Percentiles rank a stretch among this genome's conserved stretches.
Evolutionary conservation across 768 basidiomycete species (phyloP).

Genomic region (Boletellus ananiceps): DNA sequence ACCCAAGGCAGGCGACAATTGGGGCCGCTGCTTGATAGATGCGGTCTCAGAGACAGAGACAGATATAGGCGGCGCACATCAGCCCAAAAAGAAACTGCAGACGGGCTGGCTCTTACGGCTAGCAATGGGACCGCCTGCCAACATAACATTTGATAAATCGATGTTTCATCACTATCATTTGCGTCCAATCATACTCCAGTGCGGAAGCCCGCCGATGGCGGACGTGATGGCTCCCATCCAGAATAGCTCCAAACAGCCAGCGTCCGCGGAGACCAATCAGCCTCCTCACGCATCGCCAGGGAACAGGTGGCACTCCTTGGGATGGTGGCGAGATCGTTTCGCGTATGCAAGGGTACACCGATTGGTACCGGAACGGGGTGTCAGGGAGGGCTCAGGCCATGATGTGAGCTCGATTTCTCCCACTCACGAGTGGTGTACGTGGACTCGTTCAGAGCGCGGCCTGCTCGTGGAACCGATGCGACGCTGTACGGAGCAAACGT

Average conservation of each 20-base stretch:
- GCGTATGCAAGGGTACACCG: neutral
- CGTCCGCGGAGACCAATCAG: constrained; percentile 27
- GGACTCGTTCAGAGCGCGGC: too few relatives aligned
- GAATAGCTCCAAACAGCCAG: constrained; percentile 16
- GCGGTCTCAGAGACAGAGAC: neutral
- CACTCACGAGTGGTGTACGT: too few relatives aligned
- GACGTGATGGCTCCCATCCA: constrained; percentile 16
- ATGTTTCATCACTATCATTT: constrained; percentile 21
- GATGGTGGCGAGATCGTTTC: too few relatives aligned
- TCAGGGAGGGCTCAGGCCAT: too few relatives aligned
- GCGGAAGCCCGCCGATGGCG: constrained; percentile 23
- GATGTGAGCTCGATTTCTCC: too few relatives aligned
- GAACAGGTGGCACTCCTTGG: constrained; percentile 1
- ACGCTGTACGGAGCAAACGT: neutral
- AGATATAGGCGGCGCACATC: constrained; percentile 16
- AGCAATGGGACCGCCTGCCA: constrained; percentile 7
- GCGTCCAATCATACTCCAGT: constrained; percentile 11
- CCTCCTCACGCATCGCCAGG: neutral
- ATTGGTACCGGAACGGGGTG: too few relatives aligned
- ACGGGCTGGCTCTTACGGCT: constrained; percentile 11
- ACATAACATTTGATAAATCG: constrained; percentile 13
- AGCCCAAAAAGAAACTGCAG: constrained; percentile 3
- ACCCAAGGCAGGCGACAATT: constrained; percentile 2
- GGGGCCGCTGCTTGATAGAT: constrained; percentile 8
- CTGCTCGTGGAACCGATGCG: too few relatives aligned